A percentile compares a stretch with the other conserved stretches of the same genome.
These are phyloP conservation scores for Ophiobolus disseminans DNA, from an alignment of 2,329 filamentous ascomycete genomes.

Conservation along the genomic window DNA sequence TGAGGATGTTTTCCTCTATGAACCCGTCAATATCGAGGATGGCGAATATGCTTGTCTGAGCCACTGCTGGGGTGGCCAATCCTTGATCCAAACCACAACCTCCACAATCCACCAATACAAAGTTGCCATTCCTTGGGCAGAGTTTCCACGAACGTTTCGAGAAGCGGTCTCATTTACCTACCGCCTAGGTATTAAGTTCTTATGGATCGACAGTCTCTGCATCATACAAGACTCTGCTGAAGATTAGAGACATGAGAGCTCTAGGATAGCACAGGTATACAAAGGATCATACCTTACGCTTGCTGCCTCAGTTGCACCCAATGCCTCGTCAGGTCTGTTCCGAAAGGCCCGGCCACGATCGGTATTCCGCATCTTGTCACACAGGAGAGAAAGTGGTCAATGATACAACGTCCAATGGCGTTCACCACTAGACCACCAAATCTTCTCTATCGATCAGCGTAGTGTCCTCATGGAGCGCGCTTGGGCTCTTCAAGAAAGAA, in stretches of 20 bases:
- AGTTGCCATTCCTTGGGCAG: background rate
- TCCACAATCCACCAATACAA: background rate
- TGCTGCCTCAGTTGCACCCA: background rate
- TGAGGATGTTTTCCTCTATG: background rate
- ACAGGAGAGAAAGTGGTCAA: background rate
- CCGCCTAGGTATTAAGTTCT: constrained; percentile 9
- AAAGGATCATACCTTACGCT: background rate
- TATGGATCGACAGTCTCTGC: constrained; percentile 28
- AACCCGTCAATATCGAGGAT: background rate
- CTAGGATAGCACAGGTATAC: background rate
- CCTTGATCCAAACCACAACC: background rate
- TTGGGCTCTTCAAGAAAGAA: background rate
- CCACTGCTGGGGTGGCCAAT: background rate
- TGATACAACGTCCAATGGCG: background rate
- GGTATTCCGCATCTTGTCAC: background rate
- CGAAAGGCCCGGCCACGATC: background rate
- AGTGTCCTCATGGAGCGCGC: background rate
- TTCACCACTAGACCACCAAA: background rate
- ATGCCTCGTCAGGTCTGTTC: background rate
- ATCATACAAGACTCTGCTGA: constrained; percentile 16
- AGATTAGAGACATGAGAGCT: background rate
- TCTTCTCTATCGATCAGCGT: background rate
- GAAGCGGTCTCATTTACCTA: constrained; percentile 2
- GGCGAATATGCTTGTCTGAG: background rate
- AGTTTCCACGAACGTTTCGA: constrained; percentile 1